Evolutionary conservation across 345 rosid genomes (phyloP), one percentile per base, ranked within the genome.

Genomic region (Trapa bicornis): DNA sequence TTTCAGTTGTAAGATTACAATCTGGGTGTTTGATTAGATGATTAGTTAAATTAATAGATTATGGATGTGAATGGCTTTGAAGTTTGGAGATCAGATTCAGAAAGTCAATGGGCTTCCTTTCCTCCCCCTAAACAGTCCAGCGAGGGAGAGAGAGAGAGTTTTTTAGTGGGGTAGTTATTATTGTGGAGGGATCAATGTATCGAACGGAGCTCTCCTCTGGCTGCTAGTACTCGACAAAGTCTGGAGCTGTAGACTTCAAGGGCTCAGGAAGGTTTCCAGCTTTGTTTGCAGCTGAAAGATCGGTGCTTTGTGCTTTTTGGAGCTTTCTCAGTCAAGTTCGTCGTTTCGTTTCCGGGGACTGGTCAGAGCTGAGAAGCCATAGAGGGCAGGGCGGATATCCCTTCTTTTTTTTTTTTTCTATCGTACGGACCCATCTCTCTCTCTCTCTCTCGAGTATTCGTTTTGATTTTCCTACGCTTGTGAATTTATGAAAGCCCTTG

Each of bases 101-200:
- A 70, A 70, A 70, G 73, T 70, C 68, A 70, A 70, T 63, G 73
- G 38, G 38, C 48, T 69, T 63, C 61, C 67, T 64, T 53, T 38
- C 61, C 71, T 69, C 42, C n/a, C 6, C 43, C 7, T 3, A 41
- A 43, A 64, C 48, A 58, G 38, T 32, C 15, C 37, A 35, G 38
- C 63, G 15, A 5, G 41, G 60, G 16, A 29, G 54, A 68, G 64
- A 41, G 54, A 58, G 65, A 58, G 65, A 68, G 69, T 64, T 57
- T 42, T 41, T 33, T 66, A 8, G 36, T 47, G 43, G 43, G 57
- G 57, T 32, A 16, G 4, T n/a, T 16, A 54, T 54, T 58, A 13
- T 58, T 32, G 63, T 6, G 48, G 13, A 22, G 29, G 48, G 63
- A 38, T 58, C 63, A 58, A 58, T 58, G 63, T 58, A 32, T 22